Percentiles rank a stretch among this genome's conserved stretches.
Evolutionary conservation across 1,139 yeast species (phyloP).

Genomic region (Candida pseudoviswanathii): DNA sequence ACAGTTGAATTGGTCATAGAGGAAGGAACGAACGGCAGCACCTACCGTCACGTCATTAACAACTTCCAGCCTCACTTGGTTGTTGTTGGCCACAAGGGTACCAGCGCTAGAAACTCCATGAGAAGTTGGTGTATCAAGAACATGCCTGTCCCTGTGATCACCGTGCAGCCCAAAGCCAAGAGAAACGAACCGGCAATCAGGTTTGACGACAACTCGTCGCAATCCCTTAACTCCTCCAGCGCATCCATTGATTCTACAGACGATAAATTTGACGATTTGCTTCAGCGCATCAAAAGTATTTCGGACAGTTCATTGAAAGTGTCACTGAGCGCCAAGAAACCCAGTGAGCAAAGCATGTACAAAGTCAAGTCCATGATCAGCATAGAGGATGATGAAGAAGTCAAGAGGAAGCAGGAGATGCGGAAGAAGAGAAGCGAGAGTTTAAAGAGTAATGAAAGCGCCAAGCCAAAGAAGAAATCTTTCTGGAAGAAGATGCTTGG

Average conservation of each 20-base stretch:
- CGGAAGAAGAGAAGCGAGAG: constrained; percentile 13
- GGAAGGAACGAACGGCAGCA: background rate
- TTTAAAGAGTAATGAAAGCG: constrained; percentile 12
- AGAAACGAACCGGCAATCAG: too few relatives aligned
- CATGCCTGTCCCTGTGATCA: too few relatives aligned
- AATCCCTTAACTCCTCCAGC: too few relatives aligned
- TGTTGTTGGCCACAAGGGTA: too few relatives aligned
- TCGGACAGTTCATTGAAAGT: constrained; percentile 35
- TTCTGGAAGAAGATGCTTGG: constrained; percentile 34
- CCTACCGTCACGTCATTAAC: background rate
- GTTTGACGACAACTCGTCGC: too few relatives aligned
- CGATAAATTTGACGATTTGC: too few relatives aligned
- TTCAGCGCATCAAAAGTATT: constrained; percentile 24
- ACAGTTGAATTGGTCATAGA: constrained; percentile 56
- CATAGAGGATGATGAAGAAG: constrained; percentile 32
- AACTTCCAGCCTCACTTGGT: too few relatives aligned
- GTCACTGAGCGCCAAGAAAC: background rate
- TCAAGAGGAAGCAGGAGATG: constrained; percentile 19
- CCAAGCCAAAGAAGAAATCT: constrained; percentile 25
- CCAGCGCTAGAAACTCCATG: too few relatives aligned
- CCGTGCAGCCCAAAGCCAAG: too few relatives aligned
- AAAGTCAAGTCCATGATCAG: constrained; percentile 44
- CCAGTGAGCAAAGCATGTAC: constrained; percentile 26
- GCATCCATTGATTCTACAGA: too few relatives aligned
- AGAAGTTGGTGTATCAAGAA: too few relatives aligned